Base-by-base conservation (phyloP, 2,329 filamentous ascomycete species). In the Penicillium corylophilum region DNA sequence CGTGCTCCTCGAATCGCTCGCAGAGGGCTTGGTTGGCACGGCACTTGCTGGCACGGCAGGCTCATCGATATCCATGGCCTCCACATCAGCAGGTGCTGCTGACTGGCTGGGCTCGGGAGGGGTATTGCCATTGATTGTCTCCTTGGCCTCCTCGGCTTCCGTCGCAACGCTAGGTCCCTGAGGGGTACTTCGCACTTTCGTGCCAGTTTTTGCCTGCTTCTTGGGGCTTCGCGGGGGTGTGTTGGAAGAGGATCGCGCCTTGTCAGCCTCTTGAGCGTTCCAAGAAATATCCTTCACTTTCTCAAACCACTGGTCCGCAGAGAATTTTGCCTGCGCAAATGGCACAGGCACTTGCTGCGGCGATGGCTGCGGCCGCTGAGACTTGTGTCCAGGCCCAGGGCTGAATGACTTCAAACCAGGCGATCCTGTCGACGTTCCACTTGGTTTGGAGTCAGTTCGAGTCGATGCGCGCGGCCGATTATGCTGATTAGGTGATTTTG, bases 31-130 rank as follows among this genome's bases (percentile, higher is more conserved):
- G 55, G 51, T 3, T 24, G 44, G 16, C 16, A 38, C 18, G 59
- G 46, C 18, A 52, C 31, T 24, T 16, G 22, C 55, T 26, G 23
- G 54, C 24, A 55, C 56, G 8, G 54, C 48, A 16, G 69, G 61
- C 10, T 74, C 71, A 52, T 78, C 76, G 44, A 79, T 66, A 54
- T 79, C 76, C 76, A 78, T 78, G 9, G 71, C 72, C 54, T 77
- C 74, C 4, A 48, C 65, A 36, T 64, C 65, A 20, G 51, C 55
- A 40, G 59, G 50, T n/a, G 33, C 46, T n/a, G 33, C 46, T 4
- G 52, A 29, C 24, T 48, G 54, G 12, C 61, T 49, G 8, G 64
- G 54, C 7, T 52, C 51, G 28, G 55, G 56, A 31, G 50, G 54
- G n/a, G 48, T 54, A 22, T 58, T 51, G 5, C 60, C 60, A 33